A percentile compares a stretch with the other conserved stretches of the same genome.
Conservation (phyloP, 108 stramenopile genomes). For the Asterionellopsis glacialis region DNA sequence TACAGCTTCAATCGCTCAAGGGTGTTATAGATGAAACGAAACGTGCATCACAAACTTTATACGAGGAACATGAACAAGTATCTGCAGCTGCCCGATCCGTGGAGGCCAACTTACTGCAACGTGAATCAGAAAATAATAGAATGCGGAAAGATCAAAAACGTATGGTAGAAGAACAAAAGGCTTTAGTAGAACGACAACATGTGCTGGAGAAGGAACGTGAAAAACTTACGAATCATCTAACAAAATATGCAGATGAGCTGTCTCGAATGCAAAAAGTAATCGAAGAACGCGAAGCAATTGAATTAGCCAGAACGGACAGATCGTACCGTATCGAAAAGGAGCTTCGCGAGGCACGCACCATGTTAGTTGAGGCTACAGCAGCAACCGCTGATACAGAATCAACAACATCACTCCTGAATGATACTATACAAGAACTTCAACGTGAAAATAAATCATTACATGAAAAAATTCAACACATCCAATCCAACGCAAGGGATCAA, state of each 20-base stretch:
- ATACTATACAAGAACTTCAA: conserved; percentile 43
- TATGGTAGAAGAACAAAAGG: conserved; percentile 31
- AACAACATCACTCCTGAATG: conserved; percentile 39
- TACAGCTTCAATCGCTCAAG: conserved; percentile 41
- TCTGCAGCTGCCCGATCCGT: conserved; percentile 30
- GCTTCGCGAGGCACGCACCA: conserved; percentile 32
- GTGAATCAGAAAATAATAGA: conserved; percentile 44
- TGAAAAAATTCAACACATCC: conserved; percentile 24
- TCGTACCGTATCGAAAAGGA: conserved; percentile 39
- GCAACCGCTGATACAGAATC: conserved; percentile 50
- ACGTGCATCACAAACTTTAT: conserved; percentile 30
- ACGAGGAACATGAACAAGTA: conserved; percentile 52
- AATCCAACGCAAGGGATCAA: conserved; percentile 27
- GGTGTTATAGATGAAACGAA: conserved; percentile 53
- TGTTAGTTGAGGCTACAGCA: conserved; percentile 43
- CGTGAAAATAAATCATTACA: conserved; percentile 55
- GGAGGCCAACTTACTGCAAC: conserved; percentile 40
- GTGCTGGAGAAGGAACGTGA: conserved; percentile 21
- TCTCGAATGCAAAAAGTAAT: conserved; percentile 24
- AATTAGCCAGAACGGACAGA: conserved; percentile 35
- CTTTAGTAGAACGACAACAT: conserved; percentile 16
- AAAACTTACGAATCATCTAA: conserved; percentile 14
- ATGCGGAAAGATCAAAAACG: conserved; percentile 26
- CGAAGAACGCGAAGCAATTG: conserved; percentile 47
- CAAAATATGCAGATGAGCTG: conserved; percentile 17